Evolutionary conservation across 2,329 filamentous ascomycete genomes (phyloP).

Genomic region (Leptographium procerum): DNA sequence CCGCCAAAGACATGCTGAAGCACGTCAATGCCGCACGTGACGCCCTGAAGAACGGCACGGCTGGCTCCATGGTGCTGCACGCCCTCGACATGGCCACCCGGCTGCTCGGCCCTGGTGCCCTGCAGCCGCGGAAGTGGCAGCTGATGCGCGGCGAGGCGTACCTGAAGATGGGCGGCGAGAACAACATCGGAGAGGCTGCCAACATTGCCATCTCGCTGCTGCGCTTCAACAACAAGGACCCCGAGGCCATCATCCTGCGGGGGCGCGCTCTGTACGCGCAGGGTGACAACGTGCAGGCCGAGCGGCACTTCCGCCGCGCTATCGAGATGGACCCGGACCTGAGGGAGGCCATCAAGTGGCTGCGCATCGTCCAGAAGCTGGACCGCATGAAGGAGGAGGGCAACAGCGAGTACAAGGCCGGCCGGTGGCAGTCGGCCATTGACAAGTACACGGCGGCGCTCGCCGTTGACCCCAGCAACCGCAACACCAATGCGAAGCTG

Average conservation of each 20-base stretch:
- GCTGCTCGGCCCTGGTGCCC: constrained; percentile 61
- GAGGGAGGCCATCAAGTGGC: constrained; percentile 75
- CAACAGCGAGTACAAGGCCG: constrained; percentile 79
- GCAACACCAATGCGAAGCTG: constrained; percentile 87
- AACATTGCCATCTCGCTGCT: constrained; percentile 84
- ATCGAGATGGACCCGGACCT: constrained; percentile 86
- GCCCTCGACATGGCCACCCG: constrained; percentile 85
- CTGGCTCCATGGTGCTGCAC: constrained; percentile 84
- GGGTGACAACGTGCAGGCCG: constrained; percentile 89
- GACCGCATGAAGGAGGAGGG: constrained; percentile 91
- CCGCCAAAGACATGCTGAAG: constrained; percentile 74
- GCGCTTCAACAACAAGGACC: constrained; percentile 78
- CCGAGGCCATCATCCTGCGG: constrained; percentile 82
- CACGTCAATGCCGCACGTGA: constrained; percentile 73
- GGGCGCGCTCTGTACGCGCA: constrained; percentile 81
- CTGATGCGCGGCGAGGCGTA: constrained; percentile 86
- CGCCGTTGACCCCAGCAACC: constrained; percentile 76
- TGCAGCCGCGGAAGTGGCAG: constrained; percentile 84
- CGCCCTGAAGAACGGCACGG: constrained; percentile 60
- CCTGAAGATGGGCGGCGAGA: constrained; percentile 81
- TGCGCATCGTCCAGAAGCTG: constrained; percentile 82
- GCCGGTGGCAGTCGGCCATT: constrained; percentile 67
- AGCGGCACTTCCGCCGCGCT: constrained; percentile 85
- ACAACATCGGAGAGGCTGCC: constrained; percentile 82
- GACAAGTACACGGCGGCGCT: constrained; percentile 76